A percentile compares a stretch with the other conserved stretches of the same genome.
Evolutionary conservation across 1,139 yeast species (phyloP).

Genomic region (Chernovozyma aurita): DNA sequence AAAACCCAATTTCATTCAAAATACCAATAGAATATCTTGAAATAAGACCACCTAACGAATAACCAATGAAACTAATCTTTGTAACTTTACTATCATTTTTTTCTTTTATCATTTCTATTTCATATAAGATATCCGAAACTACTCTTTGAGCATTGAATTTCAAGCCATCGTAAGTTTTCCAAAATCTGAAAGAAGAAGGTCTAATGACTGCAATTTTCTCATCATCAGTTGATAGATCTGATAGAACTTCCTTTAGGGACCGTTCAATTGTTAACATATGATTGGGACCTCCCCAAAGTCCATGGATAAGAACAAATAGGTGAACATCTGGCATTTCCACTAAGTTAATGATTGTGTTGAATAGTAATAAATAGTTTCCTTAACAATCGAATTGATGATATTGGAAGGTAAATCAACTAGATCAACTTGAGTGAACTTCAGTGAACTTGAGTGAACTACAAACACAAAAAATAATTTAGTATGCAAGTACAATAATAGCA

Average conservation of each 20-base stretch:
- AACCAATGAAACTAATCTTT: constrained; percentile 40
- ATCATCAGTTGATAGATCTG: constrained; percentile 17
- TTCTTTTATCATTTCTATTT: constrained; percentile 46
- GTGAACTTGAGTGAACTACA: too few species aligned
- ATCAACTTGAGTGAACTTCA: too few species aligned
- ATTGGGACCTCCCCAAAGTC: constrained; percentile 81
- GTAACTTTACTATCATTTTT: constrained; percentile 33
- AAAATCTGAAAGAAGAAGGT: constrained; percentile 66
- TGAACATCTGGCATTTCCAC: too few species aligned
- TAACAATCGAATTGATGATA: too few species aligned
- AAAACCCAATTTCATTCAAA: constrained; percentile 49
- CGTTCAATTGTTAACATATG: constrained; percentile 64
- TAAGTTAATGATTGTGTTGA: too few species aligned
- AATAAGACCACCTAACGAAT: constrained; percentile 41
- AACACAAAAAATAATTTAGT: too few species aligned
- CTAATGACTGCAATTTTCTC: constrained; percentile 53
- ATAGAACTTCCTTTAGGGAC: constrained; percentile 39
- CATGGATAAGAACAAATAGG: constrained; percentile 77
- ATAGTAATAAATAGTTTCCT: too few species aligned
- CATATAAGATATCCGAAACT: constrained; percentile 55
- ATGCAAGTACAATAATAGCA: too few species aligned
- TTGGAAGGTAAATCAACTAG: too few species aligned
- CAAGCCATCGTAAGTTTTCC: constrained; percentile 86
- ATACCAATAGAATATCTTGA: constrained; percentile 69
- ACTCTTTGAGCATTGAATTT: constrained; percentile 67